Evolutionary conservation across 208 protist genomes (phyloP).

Genomic region (Wallacemonas sp.): DNA sequence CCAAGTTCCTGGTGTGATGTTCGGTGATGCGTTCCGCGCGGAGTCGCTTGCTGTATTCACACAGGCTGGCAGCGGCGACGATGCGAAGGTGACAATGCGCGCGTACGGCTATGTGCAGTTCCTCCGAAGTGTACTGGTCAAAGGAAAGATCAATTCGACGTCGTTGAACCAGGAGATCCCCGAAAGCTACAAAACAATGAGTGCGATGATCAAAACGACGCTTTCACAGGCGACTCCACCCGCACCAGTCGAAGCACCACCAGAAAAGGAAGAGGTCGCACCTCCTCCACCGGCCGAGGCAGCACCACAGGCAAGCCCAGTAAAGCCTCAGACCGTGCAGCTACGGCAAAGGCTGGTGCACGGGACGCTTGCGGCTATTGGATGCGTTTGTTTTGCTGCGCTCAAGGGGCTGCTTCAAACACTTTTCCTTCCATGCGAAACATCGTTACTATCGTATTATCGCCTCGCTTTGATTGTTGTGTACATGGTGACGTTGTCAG

Average conservation of each 20-base stretch:
- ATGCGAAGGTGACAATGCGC: constrained; percentile 45
- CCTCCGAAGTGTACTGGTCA: constrained; percentile 43
- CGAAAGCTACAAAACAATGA: constrained; percentile 47
- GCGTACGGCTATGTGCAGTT: constrained; percentile 53
- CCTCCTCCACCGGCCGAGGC: background rate
- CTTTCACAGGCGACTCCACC: constrained; percentile 5
- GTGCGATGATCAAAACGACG: constrained; percentile 34
- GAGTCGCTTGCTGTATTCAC: constrained; percentile 51
- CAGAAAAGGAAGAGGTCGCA: background rate
- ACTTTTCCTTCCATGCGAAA: constrained; percentile 12
- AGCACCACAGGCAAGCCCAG: background rate
- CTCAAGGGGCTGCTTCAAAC: constrained; percentile 27
- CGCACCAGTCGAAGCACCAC: background rate
- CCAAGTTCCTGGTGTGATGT: constrained; percentile 60
- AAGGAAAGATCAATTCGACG: constrained; percentile 42
- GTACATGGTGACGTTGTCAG: background rate
- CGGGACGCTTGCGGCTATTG: constrained; percentile 17
- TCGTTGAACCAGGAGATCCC: constrained; percentile 50
- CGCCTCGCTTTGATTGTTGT: constrained; percentile 5
- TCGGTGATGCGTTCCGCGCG: constrained; percentile 55
- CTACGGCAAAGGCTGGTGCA: constrained; percentile 28
- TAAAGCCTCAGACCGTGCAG: constrained; percentile 25
- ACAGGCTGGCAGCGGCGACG: constrained; percentile 30
- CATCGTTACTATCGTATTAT: background rate
- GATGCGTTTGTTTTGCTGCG: constrained; percentile 26